phyloP scores from a whole-genome alignment of 495 filamentous ascomycete species.

The Monascus purpureus region DNA sequence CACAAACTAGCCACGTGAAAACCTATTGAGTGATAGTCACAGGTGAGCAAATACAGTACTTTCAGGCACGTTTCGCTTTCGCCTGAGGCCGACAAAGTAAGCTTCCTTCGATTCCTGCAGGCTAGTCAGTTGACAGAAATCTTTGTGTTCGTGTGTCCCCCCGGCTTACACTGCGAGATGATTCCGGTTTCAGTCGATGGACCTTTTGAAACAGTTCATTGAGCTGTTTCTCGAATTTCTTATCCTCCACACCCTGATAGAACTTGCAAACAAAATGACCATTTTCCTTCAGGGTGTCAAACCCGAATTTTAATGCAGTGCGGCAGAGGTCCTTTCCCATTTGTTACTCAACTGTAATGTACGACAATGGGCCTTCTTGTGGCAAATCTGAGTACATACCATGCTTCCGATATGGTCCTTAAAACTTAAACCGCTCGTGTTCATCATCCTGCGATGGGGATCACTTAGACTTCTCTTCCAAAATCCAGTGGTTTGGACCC shows the following conservation, averaged over 20 bases:
- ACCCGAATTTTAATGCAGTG: slow-evolving; percentile 69
- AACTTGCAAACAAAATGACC: slow-evolving; percentile 97
- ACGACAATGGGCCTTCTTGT: background rate
- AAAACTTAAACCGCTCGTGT: slow-evolving; percentile 77
- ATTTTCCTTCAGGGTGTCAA: slow-evolving; percentile 64
- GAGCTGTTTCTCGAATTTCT: slow-evolving; percentile 54
- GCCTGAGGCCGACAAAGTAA: slow-evolving; percentile 66
- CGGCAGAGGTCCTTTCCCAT: slow-evolving; percentile 66
- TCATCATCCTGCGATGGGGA: slow-evolving; percentile 97
- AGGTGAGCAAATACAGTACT: slow-evolving; percentile 1
- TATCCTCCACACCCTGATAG: slow-evolving; percentile 82
- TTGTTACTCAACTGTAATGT: slow-evolving; percentile 1
- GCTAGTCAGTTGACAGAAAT: slow-evolving; percentile 5
- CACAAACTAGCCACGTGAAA: background rate
- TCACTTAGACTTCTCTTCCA: slow-evolving; percentile 79
- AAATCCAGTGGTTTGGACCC: slow-evolving; percentile 63
- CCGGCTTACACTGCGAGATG: slow-evolving; percentile 68
- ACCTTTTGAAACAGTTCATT: slow-evolving; percentile 66
- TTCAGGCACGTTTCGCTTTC: slow-evolving; percentile 17
- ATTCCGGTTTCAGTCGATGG: slow-evolving; percentile 73
- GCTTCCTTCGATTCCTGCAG: slow-evolving; percentile 76
- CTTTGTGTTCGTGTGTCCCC: background rate
- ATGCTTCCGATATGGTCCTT: slow-evolving; percentile 90
- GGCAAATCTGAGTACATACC: slow-evolving; percentile 38
- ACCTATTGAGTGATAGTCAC: too few species aligned